Conservation (phyloP, 306 rosid species). For the Cucumis hystrix region DNA sequence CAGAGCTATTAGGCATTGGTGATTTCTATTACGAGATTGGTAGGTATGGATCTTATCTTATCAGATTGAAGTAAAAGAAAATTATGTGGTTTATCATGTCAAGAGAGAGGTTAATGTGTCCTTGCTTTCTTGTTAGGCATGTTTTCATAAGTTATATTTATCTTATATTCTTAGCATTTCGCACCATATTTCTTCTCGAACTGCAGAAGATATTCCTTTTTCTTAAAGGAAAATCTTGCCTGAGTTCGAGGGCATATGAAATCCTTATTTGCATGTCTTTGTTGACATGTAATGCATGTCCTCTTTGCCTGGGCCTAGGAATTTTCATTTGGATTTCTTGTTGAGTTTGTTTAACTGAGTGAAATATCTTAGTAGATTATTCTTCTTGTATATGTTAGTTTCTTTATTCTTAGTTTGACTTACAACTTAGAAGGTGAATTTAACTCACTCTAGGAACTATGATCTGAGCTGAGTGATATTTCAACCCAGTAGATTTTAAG, state of each 20-base stretch:
- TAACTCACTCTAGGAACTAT: neutral
- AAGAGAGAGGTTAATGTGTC: neutral
- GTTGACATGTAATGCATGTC: neutral
- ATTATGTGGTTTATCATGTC: neutral
- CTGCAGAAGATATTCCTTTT: neutral
- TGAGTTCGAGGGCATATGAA: neutral
- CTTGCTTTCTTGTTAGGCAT: neutral
- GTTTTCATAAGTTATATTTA: neutral
- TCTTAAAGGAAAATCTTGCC: neutral
- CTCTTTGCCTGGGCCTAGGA: neutral
- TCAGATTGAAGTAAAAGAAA: neutral
- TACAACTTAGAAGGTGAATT: neutral
- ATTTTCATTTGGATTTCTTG: neutral
- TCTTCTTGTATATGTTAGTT: neutral
- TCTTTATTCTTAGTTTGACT: neutral
- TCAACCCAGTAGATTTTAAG: neutral
- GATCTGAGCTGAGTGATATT: neutral
- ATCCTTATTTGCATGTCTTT: neutral
- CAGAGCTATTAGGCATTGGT: conserved; percentile 92
- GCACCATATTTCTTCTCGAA: neutral
- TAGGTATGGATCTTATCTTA: conserved; percentile 31
- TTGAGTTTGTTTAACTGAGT: neutral
- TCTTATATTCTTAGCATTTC: neutral
- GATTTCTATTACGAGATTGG: conserved; percentile 96
- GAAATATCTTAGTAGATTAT: neutral